These are phyloP conservation scores for Cyclotella cryptica DNA, from an alignment of 108 stramenopile species.

Conservation along the genomic window DNA sequence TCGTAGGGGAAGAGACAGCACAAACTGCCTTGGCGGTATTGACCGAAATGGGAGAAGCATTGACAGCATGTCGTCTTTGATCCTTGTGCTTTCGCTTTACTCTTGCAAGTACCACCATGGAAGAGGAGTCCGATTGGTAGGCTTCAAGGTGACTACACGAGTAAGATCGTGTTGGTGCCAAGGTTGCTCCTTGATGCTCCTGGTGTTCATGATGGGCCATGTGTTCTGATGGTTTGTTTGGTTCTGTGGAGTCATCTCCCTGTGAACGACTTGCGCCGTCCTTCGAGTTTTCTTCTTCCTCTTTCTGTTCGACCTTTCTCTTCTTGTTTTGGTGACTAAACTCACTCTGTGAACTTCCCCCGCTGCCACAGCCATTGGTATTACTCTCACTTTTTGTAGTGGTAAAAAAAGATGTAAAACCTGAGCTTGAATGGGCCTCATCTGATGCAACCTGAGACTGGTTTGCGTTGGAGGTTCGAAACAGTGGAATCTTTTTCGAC, in stretches of 20 bases:
- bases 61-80: not conserved
- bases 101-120: conserved; percentile 71
- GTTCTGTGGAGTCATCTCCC: too few species aligned
- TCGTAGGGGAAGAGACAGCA: not conserved
- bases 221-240: not conserved
- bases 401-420: conserved; percentile 62
- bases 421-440: conserved; percentile 48
- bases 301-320: not conserved
- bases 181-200: not conserved
- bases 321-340: conserved; percentile 1
- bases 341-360: conserved; percentile 10
- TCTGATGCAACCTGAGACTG: conserved; percentile 11
- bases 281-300: not conserved
- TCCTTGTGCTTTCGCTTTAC: conserved; percentile 62
- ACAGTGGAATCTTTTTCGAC: not conserved
- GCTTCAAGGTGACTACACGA: not conserved
- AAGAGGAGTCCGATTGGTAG: conserved; percentile 64
- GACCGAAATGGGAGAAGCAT: conserved; percentile 1
- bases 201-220: not conserved
- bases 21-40: conserved; percentile 1
- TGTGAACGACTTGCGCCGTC: not conserved
- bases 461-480: not conserved
- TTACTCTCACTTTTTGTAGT: conserved; percentile 49
- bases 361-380: conserved; percentile 22
- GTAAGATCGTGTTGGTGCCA: not conserved